Evolutionary conservation across 2,329 filamentous ascomycete genomes (phyloP).

Genomic region (Hypoxylon sp.): DNA sequence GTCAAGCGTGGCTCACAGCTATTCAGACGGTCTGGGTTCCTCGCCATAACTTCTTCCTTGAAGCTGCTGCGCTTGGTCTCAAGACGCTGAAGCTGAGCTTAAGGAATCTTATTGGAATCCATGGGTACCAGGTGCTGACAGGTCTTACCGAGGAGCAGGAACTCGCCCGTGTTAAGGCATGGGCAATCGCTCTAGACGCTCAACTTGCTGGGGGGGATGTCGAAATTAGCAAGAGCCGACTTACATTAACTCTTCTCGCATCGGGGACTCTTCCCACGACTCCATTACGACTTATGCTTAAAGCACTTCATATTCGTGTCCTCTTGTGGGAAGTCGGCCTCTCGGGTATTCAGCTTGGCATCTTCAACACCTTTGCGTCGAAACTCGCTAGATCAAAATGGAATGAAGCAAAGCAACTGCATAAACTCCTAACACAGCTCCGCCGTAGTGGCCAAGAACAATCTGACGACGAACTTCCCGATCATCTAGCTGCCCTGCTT

Average conservation of each 20-base stretch:
- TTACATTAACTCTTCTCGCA: constrained; percentile 88
- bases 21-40: constrained; percentile 95
- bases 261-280: constrained; percentile 89
- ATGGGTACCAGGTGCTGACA: constrained; percentile 83
- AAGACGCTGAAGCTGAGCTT: constrained; percentile 88
- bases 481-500: constrained; percentile 81
- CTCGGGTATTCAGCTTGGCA: constrained; percentile 73
- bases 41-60: constrained; percentile 86
- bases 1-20: constrained; percentile 92
- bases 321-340: constrained; percentile 84
- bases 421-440: constrained; percentile 63
- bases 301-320: constrained; percentile 91
- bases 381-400: constrained; percentile 83
- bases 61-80: constrained; percentile 82
- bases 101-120: constrained; percentile 81
- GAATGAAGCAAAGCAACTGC: constrained; percentile 81
- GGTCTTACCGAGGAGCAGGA: constrained; percentile 89
- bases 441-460: constrained; percentile 60
- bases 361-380: constrained; percentile 78
- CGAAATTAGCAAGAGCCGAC: constrained; percentile 88
- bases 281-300: constrained; percentile 87
- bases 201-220: constrained; percentile 92
- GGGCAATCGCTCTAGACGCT: constrained; percentile 93
- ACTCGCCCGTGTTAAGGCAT: constrained; percentile 87
- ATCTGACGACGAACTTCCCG: constrained; percentile 77